These are phyloP conservation scores for Cytospora schulzeri DNA, from an alignment of 2,329 filamentous ascomycete species.

Conservation along the genomic window DNA sequence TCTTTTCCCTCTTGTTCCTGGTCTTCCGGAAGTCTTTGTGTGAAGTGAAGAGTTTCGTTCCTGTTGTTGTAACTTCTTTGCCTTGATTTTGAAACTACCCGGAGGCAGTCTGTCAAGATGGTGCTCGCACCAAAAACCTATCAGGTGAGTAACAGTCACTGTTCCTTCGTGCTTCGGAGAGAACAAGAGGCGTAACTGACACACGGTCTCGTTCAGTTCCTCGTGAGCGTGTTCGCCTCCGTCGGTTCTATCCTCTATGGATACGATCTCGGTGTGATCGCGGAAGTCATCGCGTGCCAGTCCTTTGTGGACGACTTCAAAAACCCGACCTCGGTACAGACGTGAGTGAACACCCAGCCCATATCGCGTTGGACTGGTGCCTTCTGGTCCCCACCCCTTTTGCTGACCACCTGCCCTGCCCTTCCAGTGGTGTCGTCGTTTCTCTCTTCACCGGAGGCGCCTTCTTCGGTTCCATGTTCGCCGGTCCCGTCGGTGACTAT, in stretches of 20 bases:
- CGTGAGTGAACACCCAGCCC: constrained; percentile 34
- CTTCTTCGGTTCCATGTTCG: constrained; percentile 68
- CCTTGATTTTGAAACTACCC: background rate
- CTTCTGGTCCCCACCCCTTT: constrained; percentile 17
- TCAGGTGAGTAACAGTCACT: constrained; percentile 23
- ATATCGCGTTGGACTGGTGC: constrained; percentile 6
- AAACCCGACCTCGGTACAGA: constrained; percentile 40
- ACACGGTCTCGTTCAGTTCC: constrained; percentile 42
- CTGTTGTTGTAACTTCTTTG: background rate
- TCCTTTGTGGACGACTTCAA: constrained; percentile 29
- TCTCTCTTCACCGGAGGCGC: constrained; percentile 79
- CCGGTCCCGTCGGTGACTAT: constrained; percentile 63
- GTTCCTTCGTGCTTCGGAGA: background rate
- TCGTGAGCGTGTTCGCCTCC: constrained; percentile 57
- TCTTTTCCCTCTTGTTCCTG: background rate
- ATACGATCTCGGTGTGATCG: constrained; percentile 58
- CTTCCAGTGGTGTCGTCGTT: constrained; percentile 68
- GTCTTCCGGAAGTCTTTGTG: background rate
- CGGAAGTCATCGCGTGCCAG: constrained; percentile 52
- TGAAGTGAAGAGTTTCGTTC: background rate
- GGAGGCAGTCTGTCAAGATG: constrained; percentile 22
- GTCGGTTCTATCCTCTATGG: constrained; percentile 57
- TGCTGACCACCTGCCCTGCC: background rate
- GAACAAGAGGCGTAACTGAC: constrained; percentile 19
- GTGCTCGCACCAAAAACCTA: constrained; percentile 29